phyloP scores from a whole-genome alignment of 2,329 filamentous ascomycete species.

The Phyllosticta paracitricarpa region DNA sequence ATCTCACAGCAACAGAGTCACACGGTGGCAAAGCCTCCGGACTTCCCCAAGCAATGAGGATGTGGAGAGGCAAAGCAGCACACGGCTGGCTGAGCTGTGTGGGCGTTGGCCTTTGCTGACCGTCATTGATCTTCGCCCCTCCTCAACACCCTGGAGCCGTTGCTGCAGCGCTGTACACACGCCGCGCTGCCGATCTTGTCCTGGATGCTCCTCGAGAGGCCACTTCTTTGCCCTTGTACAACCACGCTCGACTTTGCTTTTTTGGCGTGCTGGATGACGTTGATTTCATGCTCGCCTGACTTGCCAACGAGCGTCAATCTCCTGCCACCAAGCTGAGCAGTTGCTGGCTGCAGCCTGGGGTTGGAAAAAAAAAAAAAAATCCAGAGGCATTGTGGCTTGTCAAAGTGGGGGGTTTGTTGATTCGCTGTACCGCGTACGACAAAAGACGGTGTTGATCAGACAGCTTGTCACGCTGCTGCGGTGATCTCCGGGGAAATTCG shows the following conservation, averaged over 20 bases:
- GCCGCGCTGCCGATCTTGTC: background rate
- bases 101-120: slow-evolving; percentile 6
- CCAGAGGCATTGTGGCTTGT: background rate
- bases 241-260: background rate
- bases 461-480: background rate
- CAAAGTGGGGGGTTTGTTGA: background rate
- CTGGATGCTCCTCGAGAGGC: background rate
- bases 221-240: background rate
- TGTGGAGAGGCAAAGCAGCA: background rate
- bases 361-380: background rate
- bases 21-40: background rate
- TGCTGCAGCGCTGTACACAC: background rate
- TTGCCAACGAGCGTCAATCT: background rate
- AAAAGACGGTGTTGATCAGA: background rate
- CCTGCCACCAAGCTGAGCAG: background rate
- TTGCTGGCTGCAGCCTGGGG: background rate
- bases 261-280: background rate
- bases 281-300: background rate
- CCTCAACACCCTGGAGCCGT: background rate
- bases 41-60: background rate
- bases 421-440: background rate
- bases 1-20: background rate
- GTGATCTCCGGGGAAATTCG: background rate
- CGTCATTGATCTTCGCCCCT: slow-evolving; percentile 8
- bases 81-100: background rate